Evolutionary conservation across 2,329 filamentous ascomycete species (phyloP), one percentile per base, ranked within the genome.

Genomic region (Chaetomiaceae sp.): DNA sequence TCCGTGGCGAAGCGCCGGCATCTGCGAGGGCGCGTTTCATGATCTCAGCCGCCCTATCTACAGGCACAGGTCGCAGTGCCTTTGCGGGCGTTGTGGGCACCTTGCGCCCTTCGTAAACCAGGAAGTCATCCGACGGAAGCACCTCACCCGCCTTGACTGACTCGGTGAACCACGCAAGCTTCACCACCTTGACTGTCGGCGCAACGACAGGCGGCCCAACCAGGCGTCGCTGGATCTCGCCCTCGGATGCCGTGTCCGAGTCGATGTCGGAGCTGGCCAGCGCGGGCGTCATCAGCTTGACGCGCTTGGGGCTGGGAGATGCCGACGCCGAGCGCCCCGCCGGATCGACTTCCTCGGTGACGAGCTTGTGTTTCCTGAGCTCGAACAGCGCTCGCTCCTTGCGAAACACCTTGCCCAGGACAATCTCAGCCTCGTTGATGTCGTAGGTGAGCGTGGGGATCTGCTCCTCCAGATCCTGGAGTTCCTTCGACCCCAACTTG

Each of bases 341-440:
- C 38, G 30, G 17, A 29, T 47, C 7, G 3, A 71, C 56, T 47
- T 81, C 78, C 45, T 78, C 70, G 0, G 81, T 80, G 33, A 66
- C 62, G 2, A 95, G 56, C 12, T 80, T 82, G 37, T 79, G 75
- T 6, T 78, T 75, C 43, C 87, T 75, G 50, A 97, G 69, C 65
- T 97, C 91, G 56, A 94, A 82, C 38, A 78, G 72, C 1, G 88
- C 88, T 15, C 91, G 76, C 57, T 80, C 76, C 53, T 78, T 82
- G 45, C 79, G 83, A 1, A 73, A 73, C 27, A 95, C 74, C 54
- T 82, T 87, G 2, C 86, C 88, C 24, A 97, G 62, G 2, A 95
- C 72, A 3, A 96, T 64, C 4, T 77, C 72, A 1, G 88, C 88
- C 63, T 91, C 84, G 12, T 72, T 70, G 42, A 84, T 70, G 62